Evolutionary conservation across 805 yeast species (phyloP).

Genomic region (Metschnikowia lachancei): DNA sequence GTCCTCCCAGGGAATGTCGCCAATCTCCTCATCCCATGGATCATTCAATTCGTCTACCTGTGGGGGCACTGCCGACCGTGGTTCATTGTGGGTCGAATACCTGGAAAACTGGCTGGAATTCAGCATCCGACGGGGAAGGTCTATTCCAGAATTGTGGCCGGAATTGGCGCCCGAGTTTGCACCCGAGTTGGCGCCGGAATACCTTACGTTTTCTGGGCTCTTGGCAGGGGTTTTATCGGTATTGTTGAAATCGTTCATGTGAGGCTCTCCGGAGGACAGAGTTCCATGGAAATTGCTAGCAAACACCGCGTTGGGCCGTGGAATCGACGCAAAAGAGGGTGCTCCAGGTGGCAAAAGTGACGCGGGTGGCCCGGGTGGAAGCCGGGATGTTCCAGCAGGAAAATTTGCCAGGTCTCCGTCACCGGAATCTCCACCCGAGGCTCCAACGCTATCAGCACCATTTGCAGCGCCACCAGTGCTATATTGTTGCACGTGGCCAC

Average conservation of each 20-base stretch:
- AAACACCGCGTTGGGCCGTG: not conserved
- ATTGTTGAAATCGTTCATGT: too few species aligned
- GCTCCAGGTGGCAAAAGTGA: not conserved
- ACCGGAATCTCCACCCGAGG: not conserved
- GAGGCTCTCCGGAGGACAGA: not conserved
- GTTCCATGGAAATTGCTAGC: not conserved
- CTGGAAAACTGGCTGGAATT: too few species aligned
- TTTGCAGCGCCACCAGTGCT: slow-evolving; percentile 11
- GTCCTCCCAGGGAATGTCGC: slow-evolving; percentile 20
- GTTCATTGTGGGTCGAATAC: not conserved
- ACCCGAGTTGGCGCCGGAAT: too few species aligned
- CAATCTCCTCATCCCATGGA: slow-evolving; percentile 21
- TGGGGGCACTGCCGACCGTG: not conserved
- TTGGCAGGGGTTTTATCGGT: too few species aligned
- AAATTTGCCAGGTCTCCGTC: not conserved
- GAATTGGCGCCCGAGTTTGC: too few species aligned
- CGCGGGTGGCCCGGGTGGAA: not conserved
- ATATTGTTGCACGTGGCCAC: slow-evolving; percentile 20
- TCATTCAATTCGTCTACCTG: slow-evolving; percentile 3
- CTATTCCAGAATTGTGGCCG: too few species aligned
- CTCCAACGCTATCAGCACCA: not conserved
- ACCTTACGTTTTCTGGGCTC: not conserved
- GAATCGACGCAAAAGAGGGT: not conserved
- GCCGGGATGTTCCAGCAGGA: not conserved
- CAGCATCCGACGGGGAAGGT: too few species aligned